Conservation (phyloP, 2,329 filamentous ascomycete species). For the Paraconiothyrium brasiliense region DNA sequence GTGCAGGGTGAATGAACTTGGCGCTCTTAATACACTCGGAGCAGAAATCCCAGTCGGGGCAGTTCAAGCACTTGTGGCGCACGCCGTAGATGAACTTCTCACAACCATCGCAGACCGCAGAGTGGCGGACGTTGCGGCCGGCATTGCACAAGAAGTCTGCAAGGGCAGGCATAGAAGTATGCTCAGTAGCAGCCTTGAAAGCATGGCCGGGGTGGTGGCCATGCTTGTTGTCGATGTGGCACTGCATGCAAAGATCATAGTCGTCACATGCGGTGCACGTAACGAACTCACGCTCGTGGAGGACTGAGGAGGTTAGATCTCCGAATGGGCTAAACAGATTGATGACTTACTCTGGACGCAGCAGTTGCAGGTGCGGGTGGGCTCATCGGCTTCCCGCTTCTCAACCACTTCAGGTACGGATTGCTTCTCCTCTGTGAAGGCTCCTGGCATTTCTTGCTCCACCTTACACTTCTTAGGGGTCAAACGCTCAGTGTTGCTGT, state of each 20-base stretch:
- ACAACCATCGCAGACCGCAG: constrained; percentile 94
- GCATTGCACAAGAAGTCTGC: constrained; percentile 76
- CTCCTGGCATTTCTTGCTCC: constrained; percentile 54
- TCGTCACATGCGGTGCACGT: constrained; percentile 87
- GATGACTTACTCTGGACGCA: constrained; percentile 67
- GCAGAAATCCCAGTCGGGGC: constrained; percentile 98
- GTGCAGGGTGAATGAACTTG: constrained; percentile 75
- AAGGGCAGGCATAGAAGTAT: constrained; percentile 64
- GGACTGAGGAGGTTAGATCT: constrained; percentile 57
- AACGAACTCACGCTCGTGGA: constrained; percentile 81
- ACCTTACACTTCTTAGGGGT: constrained; percentile 66
- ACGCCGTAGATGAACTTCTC: constrained; percentile 87
- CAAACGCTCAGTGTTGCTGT: constrained; percentile 85
- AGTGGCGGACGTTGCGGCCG: constrained; percentile 82
- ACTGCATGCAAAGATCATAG: constrained; percentile 88
- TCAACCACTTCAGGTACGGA: constrained; percentile 7
- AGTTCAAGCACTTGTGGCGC: constrained; percentile 95
- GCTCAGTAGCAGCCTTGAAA: constrained; percentile 74
- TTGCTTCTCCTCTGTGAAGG: constrained; percentile 48
- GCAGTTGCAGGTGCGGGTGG: constrained; percentile 76
- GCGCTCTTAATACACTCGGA: constrained; percentile 75
- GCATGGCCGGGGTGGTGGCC: constrained; percentile 90
- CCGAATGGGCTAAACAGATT: too few species aligned
- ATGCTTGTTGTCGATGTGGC: constrained; percentile 79
- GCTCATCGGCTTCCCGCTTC: constrained; percentile 42